Conservation (phyloP, 495 filamentous ascomycete species). For the Delitschia confertaspora region DNA sequence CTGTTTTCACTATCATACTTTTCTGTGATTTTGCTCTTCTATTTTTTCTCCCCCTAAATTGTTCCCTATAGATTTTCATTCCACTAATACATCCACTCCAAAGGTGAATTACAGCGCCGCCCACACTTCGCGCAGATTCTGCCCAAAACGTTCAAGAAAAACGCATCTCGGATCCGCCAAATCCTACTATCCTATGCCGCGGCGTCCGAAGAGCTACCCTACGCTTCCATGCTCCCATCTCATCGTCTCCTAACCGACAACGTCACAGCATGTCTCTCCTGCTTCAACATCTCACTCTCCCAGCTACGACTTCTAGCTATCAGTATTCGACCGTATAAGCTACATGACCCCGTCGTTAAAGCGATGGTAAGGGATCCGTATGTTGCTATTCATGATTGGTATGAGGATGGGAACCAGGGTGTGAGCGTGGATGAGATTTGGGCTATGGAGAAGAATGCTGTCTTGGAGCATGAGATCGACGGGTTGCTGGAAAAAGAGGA, state of each 20-base stretch:
- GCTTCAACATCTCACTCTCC: constrained; percentile 4
- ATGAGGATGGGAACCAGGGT: no score
- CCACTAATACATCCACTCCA: not conserved
- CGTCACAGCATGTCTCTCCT: not conserved
- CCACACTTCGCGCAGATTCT: constrained; percentile 1
- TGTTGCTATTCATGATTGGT: no score
- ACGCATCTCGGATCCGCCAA: constrained; percentile 5
- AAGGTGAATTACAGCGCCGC: constrained; percentile 9
- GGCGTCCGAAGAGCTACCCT: constrained; percentile 8
- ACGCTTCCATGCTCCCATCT: not conserved
- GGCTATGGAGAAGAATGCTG: no score
- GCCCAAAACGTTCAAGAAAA: not conserved
- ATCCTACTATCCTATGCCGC: constrained; percentile 9
- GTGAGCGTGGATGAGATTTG: no score
- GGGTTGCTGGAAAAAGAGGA: no score
- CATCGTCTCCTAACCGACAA: not conserved
- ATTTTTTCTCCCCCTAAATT: not conserved
- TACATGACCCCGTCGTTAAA: no score
- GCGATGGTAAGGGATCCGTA: no score
- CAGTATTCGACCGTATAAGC: constrained; percentile 13
- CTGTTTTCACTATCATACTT: not conserved
- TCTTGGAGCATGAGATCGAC: no score
- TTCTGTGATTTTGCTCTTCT: not conserved
- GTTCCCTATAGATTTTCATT: no score
- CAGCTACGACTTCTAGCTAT: constrained; percentile 11